These are phyloP conservation scores for Termitomyces eurrhizus DNA, from an alignment of 768 basidiomycete species.

Conservation along the genomic window DNA sequence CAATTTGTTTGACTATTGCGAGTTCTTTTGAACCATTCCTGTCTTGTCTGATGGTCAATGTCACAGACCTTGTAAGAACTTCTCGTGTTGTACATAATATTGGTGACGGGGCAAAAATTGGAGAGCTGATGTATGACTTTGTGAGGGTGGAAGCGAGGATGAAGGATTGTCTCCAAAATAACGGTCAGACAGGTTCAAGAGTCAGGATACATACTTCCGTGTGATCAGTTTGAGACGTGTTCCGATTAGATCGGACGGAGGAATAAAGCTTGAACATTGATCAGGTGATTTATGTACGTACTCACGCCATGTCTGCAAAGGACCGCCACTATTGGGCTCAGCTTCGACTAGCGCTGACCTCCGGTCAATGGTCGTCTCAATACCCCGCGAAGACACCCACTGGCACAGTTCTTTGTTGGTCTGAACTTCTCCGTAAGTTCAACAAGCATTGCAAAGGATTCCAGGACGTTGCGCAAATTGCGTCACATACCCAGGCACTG, in stretches of 20 bases:
- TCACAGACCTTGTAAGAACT: neutral
- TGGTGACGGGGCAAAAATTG: neutral
- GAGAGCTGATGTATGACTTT: neutral
- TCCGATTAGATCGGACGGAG: neutral
- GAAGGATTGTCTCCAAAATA: neutral
- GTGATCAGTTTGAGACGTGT: neutral
- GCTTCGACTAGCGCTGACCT: slow-evolving; percentile 64
- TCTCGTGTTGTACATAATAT: neutral
- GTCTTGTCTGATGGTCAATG: neutral
- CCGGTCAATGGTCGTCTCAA: slow-evolving; percentile 66
- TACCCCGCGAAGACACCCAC: slow-evolving; percentile 59
- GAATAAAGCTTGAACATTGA: neutral
- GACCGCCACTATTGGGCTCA: slow-evolving; percentile 79
- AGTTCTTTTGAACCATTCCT: neutral
- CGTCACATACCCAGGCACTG: slow-evolving; percentile 62
- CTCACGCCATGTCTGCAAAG: slow-evolving; percentile 32
- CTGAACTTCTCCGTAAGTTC: slow-evolving; percentile 80
- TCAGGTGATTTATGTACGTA: neutral
- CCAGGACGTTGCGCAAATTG: slow-evolving; percentile 58
- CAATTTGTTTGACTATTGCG: neutral
- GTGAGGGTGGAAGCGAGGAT: neutral
- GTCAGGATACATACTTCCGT: too few relatives aligned
- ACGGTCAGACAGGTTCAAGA: too few relatives aligned
- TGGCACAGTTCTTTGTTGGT: slow-evolving; percentile 59
- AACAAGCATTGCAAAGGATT: slow-evolving; percentile 75